phyloP scores from a whole-genome alignment of 129 eudicot species.

The Sambucus nigra region DNA sequence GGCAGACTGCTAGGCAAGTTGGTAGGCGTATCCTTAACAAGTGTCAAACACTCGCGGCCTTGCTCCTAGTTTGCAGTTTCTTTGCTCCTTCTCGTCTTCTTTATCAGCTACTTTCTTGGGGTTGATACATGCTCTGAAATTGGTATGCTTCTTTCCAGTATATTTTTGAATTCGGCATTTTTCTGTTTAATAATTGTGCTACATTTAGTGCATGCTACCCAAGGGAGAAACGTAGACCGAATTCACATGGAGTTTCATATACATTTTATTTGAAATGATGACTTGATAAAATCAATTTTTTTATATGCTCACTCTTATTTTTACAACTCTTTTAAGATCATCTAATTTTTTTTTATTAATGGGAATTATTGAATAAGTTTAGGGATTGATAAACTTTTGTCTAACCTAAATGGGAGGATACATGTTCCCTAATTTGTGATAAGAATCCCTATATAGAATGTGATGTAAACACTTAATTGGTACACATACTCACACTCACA shows the following conservation, averaged over 20 bases:
- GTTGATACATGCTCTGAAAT: constrained; percentile 62
- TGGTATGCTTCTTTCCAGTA: constrained; percentile 38
- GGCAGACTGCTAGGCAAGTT: constrained; percentile 82
- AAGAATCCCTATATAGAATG: too few relatives aligned
- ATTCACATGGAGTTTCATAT: neutral
- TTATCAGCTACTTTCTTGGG: constrained; percentile 51
- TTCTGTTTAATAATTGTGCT: neutral
- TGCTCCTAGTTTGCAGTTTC: constrained; percentile 73
- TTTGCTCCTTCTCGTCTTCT: constrained; percentile 58
- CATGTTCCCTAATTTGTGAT: too few relatives aligned
- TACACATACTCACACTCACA: too few relatives aligned
- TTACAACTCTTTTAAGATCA: too few relatives aligned
- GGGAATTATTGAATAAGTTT: too few relatives aligned
- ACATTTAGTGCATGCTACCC: neutral
- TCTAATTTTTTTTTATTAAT: too few relatives aligned
- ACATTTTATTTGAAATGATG: too few relatives aligned
- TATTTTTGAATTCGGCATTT: neutral
- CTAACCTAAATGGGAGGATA: too few relatives aligned
- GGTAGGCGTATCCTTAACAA: constrained; percentile 73
- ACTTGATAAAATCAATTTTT: too few relatives aligned
- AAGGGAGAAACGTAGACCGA: neutral
- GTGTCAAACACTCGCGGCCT: constrained; percentile 68
- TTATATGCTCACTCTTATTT: too few relatives aligned
- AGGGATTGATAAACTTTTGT: too few relatives aligned
- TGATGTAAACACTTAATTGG: too few relatives aligned